Evolutionary conservation across 225 moss, liverwort and hornwort genomes (phyloP), one percentile per base, ranked within the genome.

Genomic region (Thuidium tamariscinum): DNA sequence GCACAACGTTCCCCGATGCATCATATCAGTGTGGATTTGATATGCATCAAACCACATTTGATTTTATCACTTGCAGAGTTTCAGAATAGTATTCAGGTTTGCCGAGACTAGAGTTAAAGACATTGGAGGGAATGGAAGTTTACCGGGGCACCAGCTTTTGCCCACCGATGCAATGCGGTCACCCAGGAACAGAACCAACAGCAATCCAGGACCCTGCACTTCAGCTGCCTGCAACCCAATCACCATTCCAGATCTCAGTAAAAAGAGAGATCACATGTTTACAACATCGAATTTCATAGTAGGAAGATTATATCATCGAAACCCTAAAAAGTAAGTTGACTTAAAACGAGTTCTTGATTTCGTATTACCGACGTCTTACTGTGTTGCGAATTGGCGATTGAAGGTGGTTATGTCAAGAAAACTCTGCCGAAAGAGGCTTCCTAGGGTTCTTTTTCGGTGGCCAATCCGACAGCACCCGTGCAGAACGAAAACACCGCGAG

Each of bases 131-230:
- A 78, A 21, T n/a, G 59, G 42, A 73, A 46, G n/a, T 44, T 78
- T 42, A 97, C 97, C 97, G 69, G 97, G 95, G 81, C 98, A 99
- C 98, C 98, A 99, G 88, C 98, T 99, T 79, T 88, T 93, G 73
- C 98, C 98, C 83, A 97, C 89, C 36, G 90, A 91, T 69, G 92
- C 88, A 81, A 97, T 93, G 61, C 97, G 94, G 80, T 99, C 96
- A n/a, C 92, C 98, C 15, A 99, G 91, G 81, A 99, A 99, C 83
- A 99, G 89, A 66, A 99, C 37, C 80, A 99, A 56, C 82, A 97
- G 88, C 76, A 89, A 52, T 34, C 96, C 98, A 56, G 93, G 92
- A 26, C 94, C 96, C 79, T 99, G 98, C 85, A 91, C 88, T 84
- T 99, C 95, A 42, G 97, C 95, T 79, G 93, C 83, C 86, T 94